A percentile compares a stretch with the other conserved stretches of the same genome.
Conservation (phyloP, 2,329 filamentous ascomycete species). For the Hypoxylon sp. region DNA sequence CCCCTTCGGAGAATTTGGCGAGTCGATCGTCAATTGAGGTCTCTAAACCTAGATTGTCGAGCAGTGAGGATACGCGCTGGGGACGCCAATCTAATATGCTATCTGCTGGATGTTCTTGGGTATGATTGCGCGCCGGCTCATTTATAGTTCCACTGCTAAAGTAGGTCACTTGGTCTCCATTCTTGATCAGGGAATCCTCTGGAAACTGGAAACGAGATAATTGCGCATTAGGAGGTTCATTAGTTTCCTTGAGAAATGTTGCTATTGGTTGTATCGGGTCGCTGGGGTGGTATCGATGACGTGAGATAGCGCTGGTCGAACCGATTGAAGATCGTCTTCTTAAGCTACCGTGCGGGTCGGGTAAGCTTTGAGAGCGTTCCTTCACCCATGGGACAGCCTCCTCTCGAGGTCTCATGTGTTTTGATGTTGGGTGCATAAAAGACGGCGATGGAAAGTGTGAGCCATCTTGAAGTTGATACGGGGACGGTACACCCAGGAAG, state of each 20-base stretch:
- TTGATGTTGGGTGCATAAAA: constrained; percentile 64
- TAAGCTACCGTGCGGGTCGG: constrained; percentile 34
- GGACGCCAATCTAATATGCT: constrained; percentile 44
- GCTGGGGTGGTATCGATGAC: constrained; percentile 26
- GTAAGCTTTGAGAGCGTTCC: constrained; percentile 41
- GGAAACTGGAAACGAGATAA: constrained; percentile 43
- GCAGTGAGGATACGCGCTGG: constrained; percentile 43
- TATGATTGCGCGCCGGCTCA: constrained; percentile 3
- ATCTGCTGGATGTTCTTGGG: constrained; percentile 10
- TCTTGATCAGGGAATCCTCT: constrained; percentile 40
- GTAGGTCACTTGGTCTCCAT: constrained; percentile 12
- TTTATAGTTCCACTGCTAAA: constrained; percentile 2
- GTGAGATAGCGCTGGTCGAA: constrained; percentile 36
- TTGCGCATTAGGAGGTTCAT: constrained; percentile 18
- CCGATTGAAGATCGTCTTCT: constrained; percentile 39
- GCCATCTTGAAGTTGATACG: constrained; percentile 24
- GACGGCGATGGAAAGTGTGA: constrained; percentile 45
- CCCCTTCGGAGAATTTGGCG: constrained; percentile 12
- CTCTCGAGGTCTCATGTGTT: constrained; percentile 66
- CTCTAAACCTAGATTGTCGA: constrained; percentile 41
- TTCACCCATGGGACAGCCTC: constrained; percentile 53
- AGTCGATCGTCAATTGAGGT: constrained; percentile 26
- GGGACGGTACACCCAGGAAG: constrained; percentile 14
- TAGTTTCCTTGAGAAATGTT: constrained; percentile 6
- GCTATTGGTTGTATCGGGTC: constrained; percentile 22